These are phyloP conservation scores for Rhynchosporium agropyri DNA, from an alignment of 2,329 filamentous ascomycete species.

Conservation along the genomic window DNA sequence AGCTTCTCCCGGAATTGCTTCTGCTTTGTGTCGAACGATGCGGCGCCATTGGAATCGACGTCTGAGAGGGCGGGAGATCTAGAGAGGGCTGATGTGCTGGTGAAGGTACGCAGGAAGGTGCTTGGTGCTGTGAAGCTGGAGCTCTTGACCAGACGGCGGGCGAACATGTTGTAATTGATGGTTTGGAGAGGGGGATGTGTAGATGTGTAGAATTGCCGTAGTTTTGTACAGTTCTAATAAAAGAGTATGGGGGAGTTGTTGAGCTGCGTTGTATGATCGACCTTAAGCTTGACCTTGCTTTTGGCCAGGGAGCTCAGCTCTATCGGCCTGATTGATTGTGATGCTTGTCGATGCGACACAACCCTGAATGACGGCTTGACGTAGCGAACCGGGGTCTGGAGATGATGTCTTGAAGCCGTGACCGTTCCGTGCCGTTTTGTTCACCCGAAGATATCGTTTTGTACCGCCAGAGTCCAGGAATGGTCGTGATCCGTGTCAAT, in stretches of 20 bases:
- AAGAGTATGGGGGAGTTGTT: background rate
- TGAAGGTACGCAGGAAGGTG: constrained; percentile 56
- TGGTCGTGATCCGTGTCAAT: background rate
- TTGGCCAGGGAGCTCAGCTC: background rate
- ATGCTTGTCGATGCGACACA: constrained; percentile 1
- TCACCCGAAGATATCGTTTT: background rate
- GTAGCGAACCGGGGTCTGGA: constrained; percentile 15
- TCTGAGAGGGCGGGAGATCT: constrained; percentile 79
- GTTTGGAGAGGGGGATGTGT: background rate
- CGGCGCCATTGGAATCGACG: constrained; percentile 72
- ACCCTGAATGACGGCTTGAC: constrained; percentile 5
- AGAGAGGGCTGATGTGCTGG: constrained; percentile 55
- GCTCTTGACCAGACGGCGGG: constrained; percentile 34
- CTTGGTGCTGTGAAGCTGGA: constrained; percentile 42
- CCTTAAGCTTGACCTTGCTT: constrained; percentile 9
- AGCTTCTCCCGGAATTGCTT: constrained; percentile 84
- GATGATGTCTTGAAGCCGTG: constrained; percentile 2
- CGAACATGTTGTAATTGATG: constrained; percentile 39
- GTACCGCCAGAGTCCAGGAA: background rate
- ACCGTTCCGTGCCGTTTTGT: no score
- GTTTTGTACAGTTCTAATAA: constrained; percentile 11
- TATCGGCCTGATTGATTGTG: constrained; percentile 4
- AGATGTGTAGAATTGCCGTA: constrained; percentile 34
- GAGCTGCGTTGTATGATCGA: constrained; percentile 5
- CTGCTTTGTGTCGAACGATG: constrained; percentile 80